Percentiles rank a stretch among this genome's conserved stretches.
These are phyloP conservation scores for Plasmodium inui DNA, from an alignment of 169 alveolate genomes.

Conservation along the genomic window DNA sequence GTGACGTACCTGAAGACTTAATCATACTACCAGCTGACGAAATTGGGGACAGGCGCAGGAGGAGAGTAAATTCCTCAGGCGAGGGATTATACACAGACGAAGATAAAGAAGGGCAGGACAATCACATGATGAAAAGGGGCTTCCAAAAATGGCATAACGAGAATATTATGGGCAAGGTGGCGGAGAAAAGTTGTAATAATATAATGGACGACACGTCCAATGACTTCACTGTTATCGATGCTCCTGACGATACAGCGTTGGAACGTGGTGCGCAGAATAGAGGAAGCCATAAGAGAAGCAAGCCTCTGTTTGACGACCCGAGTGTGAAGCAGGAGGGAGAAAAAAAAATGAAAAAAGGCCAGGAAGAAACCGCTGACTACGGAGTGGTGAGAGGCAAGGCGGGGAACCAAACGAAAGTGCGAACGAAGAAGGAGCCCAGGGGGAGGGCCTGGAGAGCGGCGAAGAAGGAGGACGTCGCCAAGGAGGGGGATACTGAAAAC, in stretches of 20 bases:
- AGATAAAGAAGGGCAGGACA: background rate
- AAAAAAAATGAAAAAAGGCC: background rate
- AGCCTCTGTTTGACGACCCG: background rate
- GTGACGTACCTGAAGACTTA: background rate
- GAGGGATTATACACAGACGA: background rate
- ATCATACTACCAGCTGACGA: background rate
- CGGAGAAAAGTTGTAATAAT: background rate
- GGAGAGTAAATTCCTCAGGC: background rate
- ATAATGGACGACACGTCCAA: background rate
- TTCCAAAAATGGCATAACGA: background rate
- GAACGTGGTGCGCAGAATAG: background rate
- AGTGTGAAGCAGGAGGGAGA: background rate
- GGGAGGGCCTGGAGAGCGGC: background rate
- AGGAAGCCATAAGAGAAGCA: conserved; percentile 1
- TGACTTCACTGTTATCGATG: background rate
- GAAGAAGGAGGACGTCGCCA: background rate
- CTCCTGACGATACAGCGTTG: background rate
- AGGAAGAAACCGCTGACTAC: background rate
- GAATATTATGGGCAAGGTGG: background rate
- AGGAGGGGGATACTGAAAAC: background rate
- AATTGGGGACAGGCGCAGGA: background rate
- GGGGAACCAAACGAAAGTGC: background rate
- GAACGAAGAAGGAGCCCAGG: background rate
- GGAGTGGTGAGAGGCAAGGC: background rate
- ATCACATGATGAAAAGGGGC: background rate